Percentiles rank a stretch among this genome's conserved stretches.
Evolutionary conservation across 2,329 filamentous ascomycete genomes (phyloP).

Genomic region (Karstenula rhodostoma): DNA sequence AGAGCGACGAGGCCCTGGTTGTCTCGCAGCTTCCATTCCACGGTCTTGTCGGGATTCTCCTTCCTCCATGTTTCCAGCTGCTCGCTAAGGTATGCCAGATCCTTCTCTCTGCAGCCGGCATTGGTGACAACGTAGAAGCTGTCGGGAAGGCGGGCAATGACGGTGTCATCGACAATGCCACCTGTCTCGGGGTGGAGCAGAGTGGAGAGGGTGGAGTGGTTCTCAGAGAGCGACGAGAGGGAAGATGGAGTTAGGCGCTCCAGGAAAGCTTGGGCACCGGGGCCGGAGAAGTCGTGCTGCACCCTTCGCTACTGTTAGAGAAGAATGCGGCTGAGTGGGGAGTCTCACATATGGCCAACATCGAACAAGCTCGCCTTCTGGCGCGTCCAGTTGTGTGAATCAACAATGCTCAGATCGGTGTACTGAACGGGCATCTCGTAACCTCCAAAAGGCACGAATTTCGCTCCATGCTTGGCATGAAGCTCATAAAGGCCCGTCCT

Average conservation of each 20-base stretch:
- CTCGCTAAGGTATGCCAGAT: conserved; percentile 76
- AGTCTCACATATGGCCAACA: conserved; percentile 89
- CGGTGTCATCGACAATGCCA: conserved; percentile 93
- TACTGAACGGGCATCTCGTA: conserved; percentile 96
- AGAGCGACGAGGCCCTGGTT: conserved; percentile 84
- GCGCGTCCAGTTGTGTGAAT: conserved; percentile 90
- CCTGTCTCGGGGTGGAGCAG: conserved; percentile 78
- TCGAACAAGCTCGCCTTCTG: conserved; percentile 91
- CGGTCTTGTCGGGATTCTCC: conserved; percentile 52
- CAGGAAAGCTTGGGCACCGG: conserved; percentile 81
- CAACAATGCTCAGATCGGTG: conserved; percentile 74
- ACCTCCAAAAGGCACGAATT: conserved; percentile 96
- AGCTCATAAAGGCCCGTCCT: conserved; percentile 82
- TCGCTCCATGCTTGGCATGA: conserved; percentile 79
- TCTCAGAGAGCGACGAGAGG: conserved; percentile 67
- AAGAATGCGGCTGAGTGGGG: not conserved
- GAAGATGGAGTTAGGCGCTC: conserved; percentile 83
- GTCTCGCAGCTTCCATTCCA: conserved; percentile 74
- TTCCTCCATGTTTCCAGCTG: conserved; percentile 66
- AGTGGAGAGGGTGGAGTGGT: conserved; percentile 83
- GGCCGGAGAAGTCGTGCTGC: conserved; percentile 84
- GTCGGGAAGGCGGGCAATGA: conserved; percentile 76
- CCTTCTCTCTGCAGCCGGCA: conserved; percentile 89
- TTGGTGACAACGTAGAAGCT: conserved; percentile 95
- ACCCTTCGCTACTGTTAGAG: conserved; percentile 56